Evolutionary conservation across 1,284 basidiomycete genomes (phyloP).

Genomic region (Leccinum ponderosum): DNA sequence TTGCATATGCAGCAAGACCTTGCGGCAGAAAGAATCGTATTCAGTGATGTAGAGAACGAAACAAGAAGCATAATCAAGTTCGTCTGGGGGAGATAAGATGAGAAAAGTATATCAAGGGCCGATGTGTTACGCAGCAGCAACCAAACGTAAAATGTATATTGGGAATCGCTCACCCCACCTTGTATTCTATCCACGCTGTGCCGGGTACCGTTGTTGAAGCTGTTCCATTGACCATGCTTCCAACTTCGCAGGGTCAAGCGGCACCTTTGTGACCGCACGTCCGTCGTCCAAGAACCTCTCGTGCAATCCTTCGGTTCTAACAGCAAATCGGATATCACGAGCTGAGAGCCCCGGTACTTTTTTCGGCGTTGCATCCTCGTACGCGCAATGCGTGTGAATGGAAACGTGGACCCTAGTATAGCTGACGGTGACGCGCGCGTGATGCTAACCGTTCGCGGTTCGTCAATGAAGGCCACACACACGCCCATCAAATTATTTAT

Average conservation of each 20-base stretch:
- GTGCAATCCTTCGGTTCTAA: slow-evolving; percentile 27
- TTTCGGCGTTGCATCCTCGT: slow-evolving; percentile 15
- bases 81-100: slow-evolving; percentile 28
- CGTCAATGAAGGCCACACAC: slow-evolving; percentile 5
- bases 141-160: not conserved
- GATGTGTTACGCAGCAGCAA: not conserved
- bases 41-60: slow-evolving; percentile 41
- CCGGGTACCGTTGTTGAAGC: slow-evolving; percentile 26
- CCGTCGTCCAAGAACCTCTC: slow-evolving; percentile 20
- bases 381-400: slow-evolving; percentile 39
- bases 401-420: slow-evolving; percentile 30
- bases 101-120: not conserved
- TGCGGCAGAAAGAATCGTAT: slow-evolving; percentile 44
- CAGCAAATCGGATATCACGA: slow-evolving; percentile 55
- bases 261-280: slow-evolving; percentile 26
- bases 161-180: not conserved
- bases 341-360: slow-evolving; percentile 45
- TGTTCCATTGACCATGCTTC: slow-evolving; percentile 27
- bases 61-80: slow-evolving; percentile 39
- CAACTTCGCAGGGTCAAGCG: slow-evolving; percentile 9
- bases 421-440: slow-evolving; percentile 31
- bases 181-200: not conserved
- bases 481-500: not conserved
- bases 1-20: slow-evolving; percentile 67
- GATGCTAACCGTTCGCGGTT: slow-evolving; percentile 17